Conservation (phyloP, 2,329 filamentous ascomycete genomes). For the Didymosphaeria variabile region DNA sequence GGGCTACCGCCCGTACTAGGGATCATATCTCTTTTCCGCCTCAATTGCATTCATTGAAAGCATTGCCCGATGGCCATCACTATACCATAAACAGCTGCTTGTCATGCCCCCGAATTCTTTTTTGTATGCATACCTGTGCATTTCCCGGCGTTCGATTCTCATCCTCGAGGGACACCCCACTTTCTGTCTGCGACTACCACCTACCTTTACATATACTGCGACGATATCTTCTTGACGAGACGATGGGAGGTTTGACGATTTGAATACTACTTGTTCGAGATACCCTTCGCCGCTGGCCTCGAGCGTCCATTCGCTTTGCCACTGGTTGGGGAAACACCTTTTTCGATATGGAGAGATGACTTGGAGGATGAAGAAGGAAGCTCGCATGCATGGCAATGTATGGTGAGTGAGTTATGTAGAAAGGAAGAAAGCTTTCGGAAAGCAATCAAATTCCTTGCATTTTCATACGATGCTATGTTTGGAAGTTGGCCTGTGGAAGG, state of each 20-base stretch:
- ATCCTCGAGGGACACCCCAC: conserved; percentile 24
- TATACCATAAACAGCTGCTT: conserved; percentile 20
- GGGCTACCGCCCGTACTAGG: conserved; percentile 30
- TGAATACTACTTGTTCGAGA: conserved; percentile 40
- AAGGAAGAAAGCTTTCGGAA: not conserved
- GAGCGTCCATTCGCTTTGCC: conserved; percentile 42
- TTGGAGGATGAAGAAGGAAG: not conserved
- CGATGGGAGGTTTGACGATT: conserved; percentile 20
- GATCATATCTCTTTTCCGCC: not conserved
- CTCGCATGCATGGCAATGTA: not conserved
- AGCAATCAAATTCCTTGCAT: not conserved
- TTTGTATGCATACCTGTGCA: conserved; percentile 18
- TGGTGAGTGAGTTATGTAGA: not conserved
- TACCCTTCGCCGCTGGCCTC: conserved; percentile 46
- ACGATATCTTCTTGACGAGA: conserved; percentile 10
- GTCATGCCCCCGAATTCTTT: not conserved
- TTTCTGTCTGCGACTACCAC: conserved; percentile 5
- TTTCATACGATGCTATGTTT: not conserved
- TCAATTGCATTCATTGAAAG: not conserved
- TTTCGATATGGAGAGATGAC: conserved; percentile 1
- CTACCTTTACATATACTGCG: conserved; percentile 18
- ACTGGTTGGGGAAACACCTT: conserved; percentile 11
- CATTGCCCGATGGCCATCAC: conserved; percentile 12
- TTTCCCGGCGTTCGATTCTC: conserved; percentile 30
- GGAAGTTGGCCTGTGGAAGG: not conserved